These are phyloP conservation scores for Talaromyces rugulosus DNA, from an alignment of 2,329 filamentous ascomycete species.

Conservation along the genomic window DNA sequence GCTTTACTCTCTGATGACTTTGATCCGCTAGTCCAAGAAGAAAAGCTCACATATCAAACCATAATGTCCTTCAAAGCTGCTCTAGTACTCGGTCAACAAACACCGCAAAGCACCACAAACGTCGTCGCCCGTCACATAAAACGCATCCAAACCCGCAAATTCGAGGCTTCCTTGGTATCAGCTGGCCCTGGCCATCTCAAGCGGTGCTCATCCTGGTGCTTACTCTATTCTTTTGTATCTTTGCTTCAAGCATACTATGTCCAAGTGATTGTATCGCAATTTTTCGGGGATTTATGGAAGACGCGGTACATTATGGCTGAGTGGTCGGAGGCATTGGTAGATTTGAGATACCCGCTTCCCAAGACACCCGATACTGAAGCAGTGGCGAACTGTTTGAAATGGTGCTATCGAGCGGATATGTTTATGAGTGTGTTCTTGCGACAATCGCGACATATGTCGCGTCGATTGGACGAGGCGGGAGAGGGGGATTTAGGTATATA, in stretches of 20 bases:
- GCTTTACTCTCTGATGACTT: not conserved
- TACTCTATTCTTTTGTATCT: not conserved
- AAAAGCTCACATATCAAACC: not conserved
- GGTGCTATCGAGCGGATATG: constrained; percentile 26
- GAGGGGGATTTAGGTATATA: not conserved
- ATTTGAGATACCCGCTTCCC: constrained; percentile 18
- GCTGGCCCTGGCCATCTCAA: not conserved
- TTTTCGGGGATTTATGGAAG: constrained; percentile 5
- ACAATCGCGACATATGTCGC: constrained; percentile 14
- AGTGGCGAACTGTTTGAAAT: constrained; percentile 19
- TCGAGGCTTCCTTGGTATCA: not conserved
- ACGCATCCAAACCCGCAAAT: not conserved
- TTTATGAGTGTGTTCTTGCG: constrained; percentile 22
- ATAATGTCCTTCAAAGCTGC: constrained; percentile 7
- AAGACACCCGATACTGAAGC: constrained; percentile 14
- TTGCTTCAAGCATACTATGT: constrained; percentile 8
- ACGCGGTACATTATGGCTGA: constrained; percentile 12
- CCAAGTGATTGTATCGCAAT: constrained; percentile 5
- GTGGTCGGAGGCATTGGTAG: constrained; percentile 20
- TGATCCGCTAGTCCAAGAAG: not conserved
- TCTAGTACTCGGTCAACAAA: not conserved
- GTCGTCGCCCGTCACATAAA: not conserved
- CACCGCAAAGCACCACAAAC: not conserved
- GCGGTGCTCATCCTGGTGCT: no score
- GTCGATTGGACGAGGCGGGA: not conserved